Conservation (phyloP, 352 stramenopile species). For the Phytopythium oedochilum region DNA sequence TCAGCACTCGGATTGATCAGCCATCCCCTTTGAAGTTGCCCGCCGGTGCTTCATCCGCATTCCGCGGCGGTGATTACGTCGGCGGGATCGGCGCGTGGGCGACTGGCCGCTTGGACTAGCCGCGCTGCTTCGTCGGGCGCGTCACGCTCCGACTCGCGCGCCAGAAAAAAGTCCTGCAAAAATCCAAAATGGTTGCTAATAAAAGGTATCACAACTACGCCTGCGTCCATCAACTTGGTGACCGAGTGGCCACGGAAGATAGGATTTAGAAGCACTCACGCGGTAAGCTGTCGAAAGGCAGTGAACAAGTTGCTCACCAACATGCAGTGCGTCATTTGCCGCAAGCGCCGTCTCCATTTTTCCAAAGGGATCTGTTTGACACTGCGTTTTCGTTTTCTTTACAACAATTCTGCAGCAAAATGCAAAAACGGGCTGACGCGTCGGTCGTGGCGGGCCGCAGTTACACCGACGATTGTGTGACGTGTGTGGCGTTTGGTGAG, state of each 20-base stretch:
- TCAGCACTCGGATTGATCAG: background rate
- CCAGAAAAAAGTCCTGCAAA: too few relatives aligned
- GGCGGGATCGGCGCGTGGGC: background rate
- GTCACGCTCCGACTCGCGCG: background rate
- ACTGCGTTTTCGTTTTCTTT: too few relatives aligned
- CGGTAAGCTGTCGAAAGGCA: too few relatives aligned
- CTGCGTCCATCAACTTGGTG: too few relatives aligned
- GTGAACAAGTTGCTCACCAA: too few relatives aligned
- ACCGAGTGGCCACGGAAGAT: too few relatives aligned
- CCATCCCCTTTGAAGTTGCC: conserved; percentile 3
- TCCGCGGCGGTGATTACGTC: background rate
- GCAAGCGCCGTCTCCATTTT: too few relatives aligned
- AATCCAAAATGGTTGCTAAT: too few relatives aligned
- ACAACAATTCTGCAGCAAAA: too few relatives aligned
- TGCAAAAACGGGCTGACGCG: background rate
- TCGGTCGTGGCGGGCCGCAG: background rate
- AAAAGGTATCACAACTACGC: too few relatives aligned
- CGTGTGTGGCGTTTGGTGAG: background rate
- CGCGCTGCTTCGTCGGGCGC: conserved; percentile 7
- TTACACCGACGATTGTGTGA: conserved; percentile 5
- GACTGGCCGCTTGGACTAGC: background rate
- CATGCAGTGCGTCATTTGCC: too few relatives aligned
- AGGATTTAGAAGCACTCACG: too few relatives aligned
- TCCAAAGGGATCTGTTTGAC: background rate
- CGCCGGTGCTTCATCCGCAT: background rate